phyloP scores from a whole-genome alignment of 805 yeast species.

The Candida silvicultrix region DNA sequence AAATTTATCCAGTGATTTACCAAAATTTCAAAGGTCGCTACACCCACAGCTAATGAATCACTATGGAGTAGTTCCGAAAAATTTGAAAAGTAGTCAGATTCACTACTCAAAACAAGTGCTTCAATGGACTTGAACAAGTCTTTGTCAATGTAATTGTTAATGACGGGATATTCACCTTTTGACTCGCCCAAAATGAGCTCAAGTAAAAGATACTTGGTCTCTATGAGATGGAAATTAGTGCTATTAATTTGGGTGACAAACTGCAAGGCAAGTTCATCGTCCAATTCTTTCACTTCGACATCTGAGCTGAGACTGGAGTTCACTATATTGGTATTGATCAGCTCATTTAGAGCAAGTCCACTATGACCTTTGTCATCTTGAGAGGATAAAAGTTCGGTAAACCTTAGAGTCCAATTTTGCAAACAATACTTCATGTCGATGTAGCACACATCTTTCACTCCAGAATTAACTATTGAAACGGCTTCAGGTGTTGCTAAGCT shows the following conservation, averaged over 20 bases:
- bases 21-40: conserved; percentile 39
- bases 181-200: conserved; percentile 13
- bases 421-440: conserved; percentile 7
- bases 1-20: conserved; percentile 34
- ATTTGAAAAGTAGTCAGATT: conserved; percentile 14
- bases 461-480: neutral
- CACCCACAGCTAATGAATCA: conserved; percentile 15
- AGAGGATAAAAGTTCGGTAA: conserved; percentile 20
- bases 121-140: conserved; percentile 9
- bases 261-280: conserved; percentile 11
- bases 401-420: conserved; percentile 19
- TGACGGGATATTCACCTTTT: conserved; percentile 24
- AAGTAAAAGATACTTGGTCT: conserved; percentile 29
- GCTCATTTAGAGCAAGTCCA: conserved; percentile 20
- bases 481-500: neutral
- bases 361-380: conserved; percentile 3
- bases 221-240: conserved; percentile 28
- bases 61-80: neutral
- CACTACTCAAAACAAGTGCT: conserved; percentile 15
- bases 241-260: conserved; percentile 25
- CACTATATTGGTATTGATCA: conserved; percentile 24
- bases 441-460: neutral
- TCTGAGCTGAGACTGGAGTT: conserved; percentile 13
- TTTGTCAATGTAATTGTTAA: conserved; percentile 33
- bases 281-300: conserved; percentile 6